Percentiles rank a stretch among this genome's conserved stretches.
These are phyloP conservation scores for Athelia sp. DNA, from an alignment of 1,284 basidiomycete genomes.

Conservation along the genomic window DNA sequence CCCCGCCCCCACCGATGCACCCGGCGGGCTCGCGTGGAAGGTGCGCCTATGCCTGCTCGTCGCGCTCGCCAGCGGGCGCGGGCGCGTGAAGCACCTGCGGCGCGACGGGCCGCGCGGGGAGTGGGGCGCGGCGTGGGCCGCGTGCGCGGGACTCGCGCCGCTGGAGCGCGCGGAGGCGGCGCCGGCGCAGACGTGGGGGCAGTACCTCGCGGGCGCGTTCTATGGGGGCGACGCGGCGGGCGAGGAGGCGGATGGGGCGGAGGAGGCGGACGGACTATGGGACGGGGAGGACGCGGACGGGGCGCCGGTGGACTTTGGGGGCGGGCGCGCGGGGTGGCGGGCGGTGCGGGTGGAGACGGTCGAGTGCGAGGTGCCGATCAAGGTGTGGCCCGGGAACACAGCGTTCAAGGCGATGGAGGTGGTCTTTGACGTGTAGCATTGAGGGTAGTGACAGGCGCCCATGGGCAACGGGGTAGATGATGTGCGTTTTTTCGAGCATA, in stretches of 20 bases:
- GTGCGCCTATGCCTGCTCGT: constrained; percentile 80
- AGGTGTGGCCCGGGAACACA: constrained; percentile 85
- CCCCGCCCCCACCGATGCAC: constrained; percentile 7
- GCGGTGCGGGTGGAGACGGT: constrained; percentile 74
- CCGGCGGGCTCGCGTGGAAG: constrained; percentile 83
- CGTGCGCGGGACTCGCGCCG: constrained; percentile 54
- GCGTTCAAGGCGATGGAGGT: constrained; percentile 79
- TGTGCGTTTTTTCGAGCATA: no score
- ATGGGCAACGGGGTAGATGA: no score
- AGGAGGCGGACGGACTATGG: constrained; percentile 11
- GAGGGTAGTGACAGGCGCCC: no score
- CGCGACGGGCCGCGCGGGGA: constrained; percentile 56
- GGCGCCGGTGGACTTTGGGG: constrained; percentile 36
- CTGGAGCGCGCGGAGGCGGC: constrained; percentile 36
- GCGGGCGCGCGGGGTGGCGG: constrained; percentile 58
- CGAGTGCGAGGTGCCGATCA: constrained; percentile 88
- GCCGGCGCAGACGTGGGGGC: constrained; percentile 40
- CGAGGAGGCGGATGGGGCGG: constrained; percentile 31
- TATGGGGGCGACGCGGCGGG: constrained; percentile 46
- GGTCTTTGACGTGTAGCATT: constrained; percentile 78
- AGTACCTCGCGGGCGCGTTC: constrained; percentile 49
- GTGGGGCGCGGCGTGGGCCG: constrained; percentile 65
- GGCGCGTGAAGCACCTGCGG: constrained; percentile 47
- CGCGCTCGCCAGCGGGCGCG: constrained; percentile 58
- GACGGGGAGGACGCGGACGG: constrained; percentile 34